Percentiles rank a stretch among this genome's conserved stretches.
Evolutionary conservation across 2,329 filamentous ascomycete genomes (phyloP).

Genomic region (Fonsecaea erecta): DNA sequence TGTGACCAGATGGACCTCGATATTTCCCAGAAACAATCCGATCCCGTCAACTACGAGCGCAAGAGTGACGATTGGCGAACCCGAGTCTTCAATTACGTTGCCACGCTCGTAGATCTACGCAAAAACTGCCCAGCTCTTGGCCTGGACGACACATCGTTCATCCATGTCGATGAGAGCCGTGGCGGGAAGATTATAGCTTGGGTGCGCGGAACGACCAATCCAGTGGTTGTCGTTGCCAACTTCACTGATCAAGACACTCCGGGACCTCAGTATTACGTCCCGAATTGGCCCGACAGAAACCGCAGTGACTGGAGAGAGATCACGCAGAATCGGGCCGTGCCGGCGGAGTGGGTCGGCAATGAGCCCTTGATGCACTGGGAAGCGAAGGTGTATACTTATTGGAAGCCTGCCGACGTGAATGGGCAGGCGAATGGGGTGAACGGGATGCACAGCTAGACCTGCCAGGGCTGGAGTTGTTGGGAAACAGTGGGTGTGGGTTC

Average conservation of each 20-base stretch:
- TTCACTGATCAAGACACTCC: conserved; percentile 28
- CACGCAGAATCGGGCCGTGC: conserved; percentile 1
- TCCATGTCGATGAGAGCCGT: conserved; percentile 1
- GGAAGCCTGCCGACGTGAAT: neutral
- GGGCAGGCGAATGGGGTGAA: neutral
- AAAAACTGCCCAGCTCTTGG: neutral
- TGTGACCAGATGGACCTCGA: conserved; percentile 1
- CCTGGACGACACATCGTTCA: conserved; percentile 2
- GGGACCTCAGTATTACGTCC: conserved; percentile 21
- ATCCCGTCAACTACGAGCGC: conserved; percentile 7
- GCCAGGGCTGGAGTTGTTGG: neutral
- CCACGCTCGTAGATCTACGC: neutral
- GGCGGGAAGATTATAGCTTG: conserved; percentile 2
- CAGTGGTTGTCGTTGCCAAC: conserved; percentile 3
- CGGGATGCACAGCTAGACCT: neutral
- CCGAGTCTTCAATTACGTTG: conserved; percentile 3
- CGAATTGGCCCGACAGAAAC: neutral
- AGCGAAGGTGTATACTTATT: conserved; percentile 5
- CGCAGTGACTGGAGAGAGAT: conserved; percentile 4
- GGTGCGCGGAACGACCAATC: conserved; percentile 1
- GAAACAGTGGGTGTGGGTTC: too few species aligned
- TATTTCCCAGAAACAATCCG: conserved; percentile 2
- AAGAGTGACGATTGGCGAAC: neutral
- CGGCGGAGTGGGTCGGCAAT: neutral
- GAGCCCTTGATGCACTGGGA: conserved; percentile 6